Conservation (phyloP, 192 early-diverging fungal genomes). For the Podila horticola region DNA sequence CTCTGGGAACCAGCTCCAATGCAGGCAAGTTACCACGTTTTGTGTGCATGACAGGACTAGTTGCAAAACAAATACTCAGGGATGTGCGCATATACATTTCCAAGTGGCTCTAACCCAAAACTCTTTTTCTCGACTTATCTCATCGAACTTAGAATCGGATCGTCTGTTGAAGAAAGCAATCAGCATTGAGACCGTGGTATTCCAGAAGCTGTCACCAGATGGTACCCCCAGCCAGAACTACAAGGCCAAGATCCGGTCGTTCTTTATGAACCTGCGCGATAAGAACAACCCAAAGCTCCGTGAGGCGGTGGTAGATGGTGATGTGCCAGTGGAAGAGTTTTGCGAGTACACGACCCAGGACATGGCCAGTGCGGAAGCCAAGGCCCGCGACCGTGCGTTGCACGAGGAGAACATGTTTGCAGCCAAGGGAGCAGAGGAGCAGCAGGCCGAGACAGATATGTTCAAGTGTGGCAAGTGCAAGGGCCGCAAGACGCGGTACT, state of each 20-base stretch:
- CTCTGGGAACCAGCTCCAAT: constrained; percentile 67
- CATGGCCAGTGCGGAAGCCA: constrained; percentile 91
- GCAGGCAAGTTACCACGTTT: constrained; percentile 52
- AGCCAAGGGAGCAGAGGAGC: constrained; percentile 78
- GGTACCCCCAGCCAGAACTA: constrained; percentile 66
- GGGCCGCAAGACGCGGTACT: constrained; percentile 87
- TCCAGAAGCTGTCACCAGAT: constrained; percentile 57
- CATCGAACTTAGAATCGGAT: constrained; percentile 55
- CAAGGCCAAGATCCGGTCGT: constrained; percentile 78
- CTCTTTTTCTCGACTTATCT: background rate
- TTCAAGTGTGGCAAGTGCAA: constrained; percentile 96
- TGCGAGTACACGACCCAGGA: constrained; percentile 72
- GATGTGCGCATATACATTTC: background rate
- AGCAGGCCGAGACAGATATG: constrained; percentile 88
- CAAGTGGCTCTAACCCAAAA: constrained; percentile 38
- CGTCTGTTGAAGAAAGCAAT: constrained; percentile 62
- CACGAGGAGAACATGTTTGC: constrained; percentile 78
- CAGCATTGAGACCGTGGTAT: constrained; percentile 71
- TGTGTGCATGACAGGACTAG: background rate
- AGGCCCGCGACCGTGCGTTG: constrained; percentile 75
- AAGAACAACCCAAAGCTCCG: constrained; percentile 84
- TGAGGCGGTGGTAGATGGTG: constrained; percentile 72
- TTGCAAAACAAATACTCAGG: too few species aligned
- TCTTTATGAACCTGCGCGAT: constrained; percentile 80
- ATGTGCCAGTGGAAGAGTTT: constrained; percentile 71